Evolutionary conservation across 164 flowering plant genomes (phyloP), one percentile per base, ranked within the genome.

Genomic region (Magnolia kwangsiensis): DNA sequence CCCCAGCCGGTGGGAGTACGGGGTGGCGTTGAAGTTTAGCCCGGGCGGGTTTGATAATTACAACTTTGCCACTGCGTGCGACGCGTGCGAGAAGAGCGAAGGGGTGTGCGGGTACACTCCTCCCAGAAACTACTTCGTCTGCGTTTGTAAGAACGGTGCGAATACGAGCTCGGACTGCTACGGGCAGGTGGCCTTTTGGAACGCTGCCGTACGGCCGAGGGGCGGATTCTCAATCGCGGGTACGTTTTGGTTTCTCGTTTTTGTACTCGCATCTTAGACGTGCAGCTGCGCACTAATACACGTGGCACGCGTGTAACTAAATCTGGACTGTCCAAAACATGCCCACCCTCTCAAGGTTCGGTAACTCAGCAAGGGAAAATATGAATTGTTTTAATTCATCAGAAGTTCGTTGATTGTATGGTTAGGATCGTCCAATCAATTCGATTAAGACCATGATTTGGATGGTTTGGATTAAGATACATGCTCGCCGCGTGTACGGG

Each of bases 21-120:
- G 90, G 45, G 81, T 87, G 45, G 79, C 63, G 14, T 76, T 87
- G 77, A 75, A 83, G 73, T 87, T 78, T 37, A 80, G 50, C 51
- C 77, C 71, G 0, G 86, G 80, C 2, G 85, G 79, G 0, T 68
- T 78, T 20, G 86, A 83, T 63, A 75, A 58, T 51, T 75, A 73
- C 71, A 63, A 76, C 24, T 45, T 76, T 8, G 83, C 79, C 14
- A 72, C 74, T 4, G 74, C 72, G 1, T 87, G 90, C 45, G 75
- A 50, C 11, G 79, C 64, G 0, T 86, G 86, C n/a, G 81, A 84
- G 74, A 83, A 63, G 45, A 87, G 87, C 45, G 84, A 74, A n/a
- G 90, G 88, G 13, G 77, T 80, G 9, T 87, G 90, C 69, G 90
- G 90, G 55, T 87, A 87, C 51, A 71, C 80, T 6, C 84, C 84